Evolutionary conservation across 257 asterid species (phyloP).

Genomic region (Solanum ossicruentum): DNA sequence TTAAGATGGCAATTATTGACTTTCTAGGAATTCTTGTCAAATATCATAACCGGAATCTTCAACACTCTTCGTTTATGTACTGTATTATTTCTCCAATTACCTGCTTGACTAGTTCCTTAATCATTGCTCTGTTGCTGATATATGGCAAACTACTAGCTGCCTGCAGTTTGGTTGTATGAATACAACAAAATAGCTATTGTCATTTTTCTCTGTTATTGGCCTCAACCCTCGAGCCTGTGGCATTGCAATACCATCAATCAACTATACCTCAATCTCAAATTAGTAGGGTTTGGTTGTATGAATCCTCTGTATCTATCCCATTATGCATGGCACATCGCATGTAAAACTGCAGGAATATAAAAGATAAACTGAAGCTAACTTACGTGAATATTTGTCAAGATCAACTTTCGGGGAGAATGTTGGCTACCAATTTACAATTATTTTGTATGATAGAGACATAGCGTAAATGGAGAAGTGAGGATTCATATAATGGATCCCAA

Average conservation of each 20-base stretch:
- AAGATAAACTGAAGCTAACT: background rate
- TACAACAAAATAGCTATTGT: background rate
- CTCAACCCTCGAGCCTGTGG: background rate
- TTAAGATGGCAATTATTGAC: slow-evolving; percentile 1
- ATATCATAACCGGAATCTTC: background rate
- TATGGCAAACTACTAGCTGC: background rate
- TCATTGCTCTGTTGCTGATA: background rate
- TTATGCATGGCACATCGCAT: background rate
- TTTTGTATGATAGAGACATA: background rate
- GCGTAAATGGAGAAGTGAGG: background rate
- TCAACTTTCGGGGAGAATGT: background rate
- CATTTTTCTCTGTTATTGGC: background rate
- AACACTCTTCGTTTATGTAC: background rate
- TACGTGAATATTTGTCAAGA: background rate
- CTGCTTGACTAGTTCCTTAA: background rate
- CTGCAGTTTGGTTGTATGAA: background rate
- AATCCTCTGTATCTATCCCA: background rate
- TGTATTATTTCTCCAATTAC: background rate
- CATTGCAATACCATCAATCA: background rate
- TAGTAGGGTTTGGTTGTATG: background rate
- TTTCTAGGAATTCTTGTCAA: background rate
- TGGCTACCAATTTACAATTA: background rate
- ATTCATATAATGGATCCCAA: background rate
- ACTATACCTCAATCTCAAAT: background rate
- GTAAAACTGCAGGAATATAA: background rate